Evolutionary conservation across 169 alveolate genomes (phyloP).

Genomic region (Plasmodium malariae): DNA sequence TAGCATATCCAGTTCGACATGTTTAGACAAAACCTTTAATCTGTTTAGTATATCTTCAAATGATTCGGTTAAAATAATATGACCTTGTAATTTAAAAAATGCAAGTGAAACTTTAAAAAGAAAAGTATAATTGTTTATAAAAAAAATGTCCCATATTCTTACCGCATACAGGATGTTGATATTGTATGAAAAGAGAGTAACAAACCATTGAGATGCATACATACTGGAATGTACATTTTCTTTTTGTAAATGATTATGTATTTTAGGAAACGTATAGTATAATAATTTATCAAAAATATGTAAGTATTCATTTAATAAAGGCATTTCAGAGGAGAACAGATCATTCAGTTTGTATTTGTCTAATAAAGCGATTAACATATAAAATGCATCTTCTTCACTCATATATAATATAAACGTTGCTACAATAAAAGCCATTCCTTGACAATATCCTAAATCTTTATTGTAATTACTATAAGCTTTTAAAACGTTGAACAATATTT

Average conservation of each 20-base stretch:
- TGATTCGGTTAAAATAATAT: slow-evolving; percentile 23
- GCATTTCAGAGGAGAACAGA: slow-evolving; percentile 91
- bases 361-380: slow-evolving; percentile 90
- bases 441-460: slow-evolving; percentile 93
- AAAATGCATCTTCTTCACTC: slow-evolving; percentile 94
- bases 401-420: slow-evolving; percentile 93
- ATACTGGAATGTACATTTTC: slow-evolving; percentile 91
- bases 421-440: slow-evolving; percentile 94
- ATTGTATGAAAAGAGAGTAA: slow-evolving; percentile 93
- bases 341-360: slow-evolving; percentile 90
- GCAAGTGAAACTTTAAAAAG: slow-evolving; percentile 15
- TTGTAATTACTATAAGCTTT: slow-evolving; percentile 91
- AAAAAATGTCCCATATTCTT: slow-evolving; percentile 49
- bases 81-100: slow-evolving; percentile 40
- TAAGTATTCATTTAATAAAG: slow-evolving; percentile 91
- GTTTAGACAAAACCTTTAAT: slow-evolving; percentile 39
- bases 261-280: background rate
- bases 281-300: slow-evolving; percentile 86
- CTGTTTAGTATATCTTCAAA: slow-evolving; percentile 38
- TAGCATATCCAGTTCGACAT: slow-evolving; percentile 14
- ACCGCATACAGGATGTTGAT: slow-evolving; percentile 37
- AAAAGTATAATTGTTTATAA: slow-evolving; percentile 29
- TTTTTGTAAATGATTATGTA: slow-evolving; percentile 78
- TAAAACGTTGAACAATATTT: slow-evolving; percentile 91
- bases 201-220: slow-evolving; percentile 95